Conservation (phyloP, 495 filamentous ascomycete species). For the Pseudoneurospora amorphoporcata region DNA sequence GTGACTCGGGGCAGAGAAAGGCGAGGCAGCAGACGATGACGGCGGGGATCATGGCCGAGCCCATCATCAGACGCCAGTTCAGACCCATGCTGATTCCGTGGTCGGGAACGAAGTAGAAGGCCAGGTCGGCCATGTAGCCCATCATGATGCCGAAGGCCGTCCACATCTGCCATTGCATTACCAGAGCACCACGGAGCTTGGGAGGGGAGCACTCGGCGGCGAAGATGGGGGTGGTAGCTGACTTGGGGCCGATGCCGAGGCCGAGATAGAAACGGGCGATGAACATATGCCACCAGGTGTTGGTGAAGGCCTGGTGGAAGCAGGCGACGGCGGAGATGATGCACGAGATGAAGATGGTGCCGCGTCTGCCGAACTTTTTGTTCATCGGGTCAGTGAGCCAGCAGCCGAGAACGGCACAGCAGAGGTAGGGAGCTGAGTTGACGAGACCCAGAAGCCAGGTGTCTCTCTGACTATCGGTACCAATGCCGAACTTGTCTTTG, state of each 20-base stretch:
- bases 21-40: conserved; percentile 60
- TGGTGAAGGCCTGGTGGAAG: conserved; percentile 67
- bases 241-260: conserved; percentile 73
- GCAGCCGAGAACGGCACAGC: conserved; percentile 67
- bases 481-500: conserved; percentile 56
- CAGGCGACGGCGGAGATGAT: conserved; percentile 50
- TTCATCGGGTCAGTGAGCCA: conserved; percentile 81
- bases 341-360: conserved; percentile 74
- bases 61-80: conserved; percentile 82
- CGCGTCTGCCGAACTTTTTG: conserved; percentile 65
- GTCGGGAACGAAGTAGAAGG: conserved; percentile 55
- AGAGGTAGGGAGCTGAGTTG: conserved; percentile 60
- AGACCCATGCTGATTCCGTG: conserved; percentile 47
- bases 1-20: conserved; percentile 62
- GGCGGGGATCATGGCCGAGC: conserved; percentile 63
- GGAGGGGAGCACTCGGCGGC: conserved; percentile 68
- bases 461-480: conserved; percentile 25
- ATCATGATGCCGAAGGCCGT: conserved; percentile 78
- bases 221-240: conserved; percentile 65
- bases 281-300: conserved; percentile 67
- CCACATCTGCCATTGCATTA: conserved; percentile 75
- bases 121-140: conserved; percentile 62
- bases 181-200: conserved; percentile 58
- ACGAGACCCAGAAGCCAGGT: conserved; percentile 62
- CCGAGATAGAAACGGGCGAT: conserved; percentile 62